Evolutionary conservation across 2,329 filamentous ascomycete species (phyloP), one percentile per base, ranked within the genome.

Genomic region (Canariomyces notabilis): DNA sequence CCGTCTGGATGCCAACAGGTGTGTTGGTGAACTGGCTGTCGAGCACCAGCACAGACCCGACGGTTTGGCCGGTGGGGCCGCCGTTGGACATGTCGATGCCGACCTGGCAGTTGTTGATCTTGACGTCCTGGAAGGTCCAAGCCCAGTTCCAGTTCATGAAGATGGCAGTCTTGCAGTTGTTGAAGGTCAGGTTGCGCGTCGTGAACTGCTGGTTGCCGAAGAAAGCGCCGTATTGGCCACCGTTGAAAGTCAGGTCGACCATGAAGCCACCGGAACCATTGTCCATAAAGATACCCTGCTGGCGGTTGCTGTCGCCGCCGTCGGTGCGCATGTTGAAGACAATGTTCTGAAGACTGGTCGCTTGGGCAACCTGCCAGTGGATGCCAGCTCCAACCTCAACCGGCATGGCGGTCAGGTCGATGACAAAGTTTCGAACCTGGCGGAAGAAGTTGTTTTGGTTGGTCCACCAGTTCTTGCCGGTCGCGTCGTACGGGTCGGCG

Each of bases 111-210:
- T 84, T 80, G 64, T 88, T 82, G 67, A 94, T 87, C 37, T 70
- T 76, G 31, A 94, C 57, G 29, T 79, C 85, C 63, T 91, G 88
- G 67, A 93, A 80, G 36, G 83, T 81, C 84, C 86, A 94, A 15
- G 82, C 73, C 89, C 89, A 95, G 70, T 91, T 87, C 89, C 89
- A 95, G 73, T 89, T 89, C 82, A 93, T 85, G 69, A 79, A 88
- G 53, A 95, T 81, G 51, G 86, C 89, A 2, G 87, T 94, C 61
- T 87, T 77, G 72, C 86, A 90, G 65, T 79, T 76, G 64, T 86
- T 87, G 75, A 94, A 94, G 29, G 77, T 85, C 63, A 93, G 61
- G 67, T 94, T 93, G 56, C 88, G 83, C 21, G 82, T 84, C 32
- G 87, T 91, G 67, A 91, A 93, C 67, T 95, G 89, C 69, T 95